phyloP scores from a whole-genome alignment of 768 basidiomycete genomes.

The Tephrocybe sp. region DNA sequence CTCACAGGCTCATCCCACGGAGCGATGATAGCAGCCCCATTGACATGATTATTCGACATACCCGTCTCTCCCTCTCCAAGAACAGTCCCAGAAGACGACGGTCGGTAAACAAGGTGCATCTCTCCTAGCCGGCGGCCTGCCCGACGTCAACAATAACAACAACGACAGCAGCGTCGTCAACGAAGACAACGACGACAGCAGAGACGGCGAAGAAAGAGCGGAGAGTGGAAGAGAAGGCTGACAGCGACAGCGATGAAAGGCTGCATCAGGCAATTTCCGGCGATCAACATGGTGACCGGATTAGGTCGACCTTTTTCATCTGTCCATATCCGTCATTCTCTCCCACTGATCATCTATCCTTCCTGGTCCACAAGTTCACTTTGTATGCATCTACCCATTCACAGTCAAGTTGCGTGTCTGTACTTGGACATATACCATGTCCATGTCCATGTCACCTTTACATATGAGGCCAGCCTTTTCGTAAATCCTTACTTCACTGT shows the following conservation, averaged over 20 bases:
- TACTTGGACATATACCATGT: too few species aligned
- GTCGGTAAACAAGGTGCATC: slow-evolving; percentile 16
- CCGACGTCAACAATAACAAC: slow-evolving; percentile 12
- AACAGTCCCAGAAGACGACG: slow-evolving; percentile 5
- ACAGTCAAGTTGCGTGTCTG: too few species aligned
- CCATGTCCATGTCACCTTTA: too few species aligned
- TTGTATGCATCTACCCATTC: too few species aligned
- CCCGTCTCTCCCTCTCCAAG: slow-evolving; percentile 5
- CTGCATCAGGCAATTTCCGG: background rate
- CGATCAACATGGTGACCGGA: background rate
- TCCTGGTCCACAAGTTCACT: too few species aligned
- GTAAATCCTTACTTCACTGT: too few species aligned
- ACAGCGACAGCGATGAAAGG: background rate
- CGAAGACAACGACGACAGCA: too few species aligned
- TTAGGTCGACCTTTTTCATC: background rate
- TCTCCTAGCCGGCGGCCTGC: slow-evolving; percentile 4
- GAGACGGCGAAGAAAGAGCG: slow-evolving; percentile 7
- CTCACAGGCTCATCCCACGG: slow-evolving; percentile 21
- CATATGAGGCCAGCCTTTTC: too few species aligned
- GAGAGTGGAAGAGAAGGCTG: too few species aligned
- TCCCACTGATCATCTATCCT: background rate
- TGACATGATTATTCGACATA: background rate
- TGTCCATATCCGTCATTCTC: background rate
- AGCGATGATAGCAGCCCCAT: slow-evolving; percentile 8
- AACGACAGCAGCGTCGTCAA: slow-evolving; percentile 12